These are phyloP conservation scores for Chlamydomonas reinhardtii DNA, from an alignment of 163 green algal species.

Conservation along the genomic window DNA sequence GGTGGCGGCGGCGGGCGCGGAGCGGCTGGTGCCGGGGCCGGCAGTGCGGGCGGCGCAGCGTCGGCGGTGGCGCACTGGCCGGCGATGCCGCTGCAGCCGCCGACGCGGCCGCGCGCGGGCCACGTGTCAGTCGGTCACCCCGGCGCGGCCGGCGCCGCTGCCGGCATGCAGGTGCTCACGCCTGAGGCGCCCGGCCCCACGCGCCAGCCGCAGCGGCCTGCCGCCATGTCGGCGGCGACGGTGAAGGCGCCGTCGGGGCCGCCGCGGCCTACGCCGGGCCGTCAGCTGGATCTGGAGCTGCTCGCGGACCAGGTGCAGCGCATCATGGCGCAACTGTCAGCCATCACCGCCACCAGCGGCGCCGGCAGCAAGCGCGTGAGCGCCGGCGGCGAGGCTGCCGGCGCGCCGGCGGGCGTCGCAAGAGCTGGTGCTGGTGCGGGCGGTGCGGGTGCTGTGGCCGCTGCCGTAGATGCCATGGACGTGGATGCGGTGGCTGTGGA, in stretches of 20 bases:
- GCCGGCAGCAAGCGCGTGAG: neutral
- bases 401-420: neutral
- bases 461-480: neutral
- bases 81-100: constrained; percentile 23
- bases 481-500: neutral
- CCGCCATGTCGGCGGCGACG: no score
- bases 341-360: constrained; percentile 2
- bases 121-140: no score
- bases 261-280: constrained; percentile 2
- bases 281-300: constrained; percentile 26
- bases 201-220: neutral
- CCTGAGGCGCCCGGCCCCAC: constrained; percentile 15
- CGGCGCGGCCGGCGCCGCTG: neutral
- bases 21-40: neutral
- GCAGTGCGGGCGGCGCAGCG: neutral
- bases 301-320: constrained; percentile 25
- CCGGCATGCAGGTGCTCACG: neutral
- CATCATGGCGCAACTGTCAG: constrained; percentile 19
- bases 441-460: neutral
- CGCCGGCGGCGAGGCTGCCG: neutral
- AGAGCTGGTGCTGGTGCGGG: neutral
- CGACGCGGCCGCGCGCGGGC: neutral
- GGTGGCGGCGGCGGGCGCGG: neutral
- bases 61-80: constrained; percentile 12
- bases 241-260: neutral